Evolutionary conservation across 495 filamentous ascomycete genomes (phyloP).

Genomic region (Tuber indicum): DNA sequence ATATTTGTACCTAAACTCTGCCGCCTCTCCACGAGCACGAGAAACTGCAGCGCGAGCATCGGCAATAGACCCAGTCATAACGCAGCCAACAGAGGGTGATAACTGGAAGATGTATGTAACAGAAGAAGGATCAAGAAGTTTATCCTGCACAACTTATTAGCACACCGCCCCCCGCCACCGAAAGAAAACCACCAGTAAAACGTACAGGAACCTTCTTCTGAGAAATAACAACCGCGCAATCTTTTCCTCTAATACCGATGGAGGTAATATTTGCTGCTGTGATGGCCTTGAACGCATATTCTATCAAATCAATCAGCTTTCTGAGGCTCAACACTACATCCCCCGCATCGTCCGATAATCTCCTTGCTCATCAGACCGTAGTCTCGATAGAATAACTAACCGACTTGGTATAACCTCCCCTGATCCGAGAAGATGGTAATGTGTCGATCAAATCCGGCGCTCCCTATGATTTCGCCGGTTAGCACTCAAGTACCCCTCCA

Average conservation of each 20-base stretch:
- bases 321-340: constrained; percentile 10
- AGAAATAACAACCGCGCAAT: constrained; percentile 92
- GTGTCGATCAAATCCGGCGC: constrained; percentile 93
- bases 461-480: constrained; percentile 54
- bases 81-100: constrained; percentile 91
- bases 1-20: constrained; percentile 95
- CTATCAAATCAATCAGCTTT: constrained; percentile 47
- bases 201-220: constrained; percentile 99
- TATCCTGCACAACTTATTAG: constrained; percentile 60
- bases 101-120: constrained; percentile 96
- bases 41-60: constrained; percentile 88
- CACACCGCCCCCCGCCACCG: constrained; percentile 7
- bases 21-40: constrained; percentile 89
- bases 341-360: not conserved
- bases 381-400: constrained; percentile 54
- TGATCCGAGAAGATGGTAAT: constrained; percentile 99
- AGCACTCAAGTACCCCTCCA: constrained; percentile 29
- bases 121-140: constrained; percentile 94
- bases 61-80: constrained; percentile 97
- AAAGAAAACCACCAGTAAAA: constrained; percentile 25
- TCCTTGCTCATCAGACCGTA: not conserved
- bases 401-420: constrained; percentile 97
- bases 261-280: constrained; percentile 98
- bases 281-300: constrained; percentile 99
- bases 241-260: constrained; percentile 88